These are phyloP conservation scores for Nakaseomyces glabratus DNA, from an alignment of 1,139 yeast genomes.

Conservation along the genomic window DNA sequence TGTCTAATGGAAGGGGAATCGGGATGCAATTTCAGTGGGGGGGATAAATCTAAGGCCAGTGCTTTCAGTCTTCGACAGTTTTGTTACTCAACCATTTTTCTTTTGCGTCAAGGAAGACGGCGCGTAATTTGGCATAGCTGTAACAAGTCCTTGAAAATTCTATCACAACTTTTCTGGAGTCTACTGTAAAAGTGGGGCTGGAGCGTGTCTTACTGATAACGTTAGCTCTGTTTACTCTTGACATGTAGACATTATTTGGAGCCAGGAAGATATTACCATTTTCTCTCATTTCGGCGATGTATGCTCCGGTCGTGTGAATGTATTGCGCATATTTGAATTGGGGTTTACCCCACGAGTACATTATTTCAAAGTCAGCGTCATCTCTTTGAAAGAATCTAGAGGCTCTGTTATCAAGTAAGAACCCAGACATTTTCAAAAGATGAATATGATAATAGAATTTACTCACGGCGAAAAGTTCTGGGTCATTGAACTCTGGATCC, in stretches of 20 bases:
- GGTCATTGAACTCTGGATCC: slow-evolving; percentile 45
- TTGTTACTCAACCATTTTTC: slow-evolving; percentile 33
- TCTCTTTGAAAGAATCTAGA: slow-evolving; percentile 50
- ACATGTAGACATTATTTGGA: slow-evolving; percentile 67
- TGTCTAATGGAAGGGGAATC: too few species aligned
- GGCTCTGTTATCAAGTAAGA: slow-evolving; percentile 73
- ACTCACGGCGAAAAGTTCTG: slow-evolving; percentile 36
- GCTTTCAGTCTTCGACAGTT: slow-evolving; percentile 12
- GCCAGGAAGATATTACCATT: slow-evolving; percentile 76
- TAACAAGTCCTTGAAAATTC: slow-evolving; percentile 58
- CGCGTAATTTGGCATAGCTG: slow-evolving; percentile 39
- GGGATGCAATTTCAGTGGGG: too few species aligned
- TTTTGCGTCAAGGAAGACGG: slow-evolving; percentile 53
- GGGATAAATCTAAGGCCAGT: too few species aligned
- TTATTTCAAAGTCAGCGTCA: slow-evolving; percentile 46
- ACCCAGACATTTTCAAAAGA: slow-evolving; percentile 59
- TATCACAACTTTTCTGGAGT: slow-evolving; percentile 66
- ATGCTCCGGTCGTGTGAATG: slow-evolving; percentile 80
- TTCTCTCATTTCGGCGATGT: slow-evolving; percentile 77
- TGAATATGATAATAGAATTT: slow-evolving; percentile 54
- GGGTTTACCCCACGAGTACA: slow-evolving; percentile 90
- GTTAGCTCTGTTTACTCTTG: slow-evolving; percentile 44
- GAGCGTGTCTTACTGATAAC: slow-evolving; percentile 24
- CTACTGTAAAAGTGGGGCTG: slow-evolving; percentile 34
- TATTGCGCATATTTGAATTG: slow-evolving; percentile 77